These are phyloP conservation scores for Incumbomyces delicatus DNA, from an alignment of 2,329 filamentous ascomycete genomes.

Conservation along the genomic window DNA sequence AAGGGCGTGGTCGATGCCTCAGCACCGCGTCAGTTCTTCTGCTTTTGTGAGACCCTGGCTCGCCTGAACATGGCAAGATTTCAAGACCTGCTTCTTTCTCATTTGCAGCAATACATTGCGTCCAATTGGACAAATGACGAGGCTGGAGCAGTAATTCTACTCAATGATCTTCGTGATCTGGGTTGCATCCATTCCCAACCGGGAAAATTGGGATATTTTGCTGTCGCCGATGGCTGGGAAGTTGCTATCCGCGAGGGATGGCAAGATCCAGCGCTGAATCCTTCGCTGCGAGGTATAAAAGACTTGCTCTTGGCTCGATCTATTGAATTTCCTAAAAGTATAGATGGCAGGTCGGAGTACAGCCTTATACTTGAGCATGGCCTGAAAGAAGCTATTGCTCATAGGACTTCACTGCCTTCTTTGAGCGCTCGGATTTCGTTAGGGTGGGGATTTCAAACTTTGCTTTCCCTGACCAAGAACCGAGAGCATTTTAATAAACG, in stretches of 20 bases:
- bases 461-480: not conserved
- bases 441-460: conserved; percentile 2
- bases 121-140: conserved; percentile 62
- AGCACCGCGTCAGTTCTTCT: conserved; percentile 64
- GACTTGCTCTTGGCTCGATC: conserved; percentile 1
- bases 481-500: not conserved
- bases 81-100: conserved; percentile 63
- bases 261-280: not conserved
- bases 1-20: conserved; percentile 55
- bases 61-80: conserved; percentile 67
- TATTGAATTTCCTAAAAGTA: conserved; percentile 4
- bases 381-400: not conserved
- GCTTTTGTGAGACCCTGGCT: conserved; percentile 74
- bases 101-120: conserved; percentile 76
- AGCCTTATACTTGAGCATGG: not conserved
- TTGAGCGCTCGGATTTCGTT: not conserved
- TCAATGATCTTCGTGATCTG: conserved; percentile 11
- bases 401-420: not conserved
- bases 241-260: not conserved
- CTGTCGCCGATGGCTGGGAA: conserved; percentile 1
- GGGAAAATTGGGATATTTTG: conserved; percentile 1
- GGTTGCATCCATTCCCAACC: not conserved
- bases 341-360: not conserved
- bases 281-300: not conserved
- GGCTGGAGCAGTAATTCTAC: conserved; percentile 37